These are phyloP conservation scores for Solanum sparsipilum DNA, from an alignment of 257 asterid genomes.

Conservation along the genomic window DNA sequence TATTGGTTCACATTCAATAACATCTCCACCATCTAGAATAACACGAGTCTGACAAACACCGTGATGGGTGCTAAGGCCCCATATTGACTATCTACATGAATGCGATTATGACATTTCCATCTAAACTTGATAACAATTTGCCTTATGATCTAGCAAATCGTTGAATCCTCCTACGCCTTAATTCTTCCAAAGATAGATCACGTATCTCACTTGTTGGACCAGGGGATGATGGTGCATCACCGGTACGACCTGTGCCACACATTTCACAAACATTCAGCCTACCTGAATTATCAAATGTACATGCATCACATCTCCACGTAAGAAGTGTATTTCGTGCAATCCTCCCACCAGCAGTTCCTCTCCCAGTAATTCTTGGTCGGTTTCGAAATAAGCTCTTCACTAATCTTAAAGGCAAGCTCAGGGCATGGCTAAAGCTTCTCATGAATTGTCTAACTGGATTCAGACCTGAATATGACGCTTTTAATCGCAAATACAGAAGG, in stretches of 20 bases:
- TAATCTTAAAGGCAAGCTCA: slow-evolving; percentile 55
- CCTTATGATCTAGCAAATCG: slow-evolving; percentile 36
- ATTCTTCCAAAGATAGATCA: slow-evolving; percentile 44
- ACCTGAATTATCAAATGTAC: slow-evolving; percentile 61
- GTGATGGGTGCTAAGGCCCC: not conserved
- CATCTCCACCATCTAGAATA: not conserved
- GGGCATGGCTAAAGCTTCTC: slow-evolving; percentile 22
- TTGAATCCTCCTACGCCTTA: slow-evolving; percentile 52
- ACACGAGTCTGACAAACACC: not conserved
- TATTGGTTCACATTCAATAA: not conserved
- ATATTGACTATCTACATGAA: not conserved
- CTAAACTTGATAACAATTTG: not conserved
- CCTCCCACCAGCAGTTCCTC: slow-evolving; percentile 38
- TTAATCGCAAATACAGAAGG: slow-evolving; percentile 36
- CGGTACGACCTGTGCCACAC: slow-evolving; percentile 45
- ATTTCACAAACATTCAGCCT: slow-evolving; percentile 46
- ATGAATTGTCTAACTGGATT: slow-evolving; percentile 30
- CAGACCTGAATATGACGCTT: slow-evolving; percentile 29
- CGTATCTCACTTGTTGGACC: slow-evolving; percentile 1
- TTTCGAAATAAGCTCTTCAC: slow-evolving; percentile 11
- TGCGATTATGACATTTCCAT: not conserved
- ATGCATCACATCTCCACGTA: slow-evolving; percentile 70
- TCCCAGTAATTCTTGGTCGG: slow-evolving; percentile 27
- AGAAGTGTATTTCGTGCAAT: slow-evolving; percentile 3
- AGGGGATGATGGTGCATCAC: slow-evolving; percentile 3